A percentile compares a stretch with the other conserved stretches of the same genome.
Evolutionary conservation across 805 yeast species (phyloP).

Genomic region (Brettanomyces sp.): DNA sequence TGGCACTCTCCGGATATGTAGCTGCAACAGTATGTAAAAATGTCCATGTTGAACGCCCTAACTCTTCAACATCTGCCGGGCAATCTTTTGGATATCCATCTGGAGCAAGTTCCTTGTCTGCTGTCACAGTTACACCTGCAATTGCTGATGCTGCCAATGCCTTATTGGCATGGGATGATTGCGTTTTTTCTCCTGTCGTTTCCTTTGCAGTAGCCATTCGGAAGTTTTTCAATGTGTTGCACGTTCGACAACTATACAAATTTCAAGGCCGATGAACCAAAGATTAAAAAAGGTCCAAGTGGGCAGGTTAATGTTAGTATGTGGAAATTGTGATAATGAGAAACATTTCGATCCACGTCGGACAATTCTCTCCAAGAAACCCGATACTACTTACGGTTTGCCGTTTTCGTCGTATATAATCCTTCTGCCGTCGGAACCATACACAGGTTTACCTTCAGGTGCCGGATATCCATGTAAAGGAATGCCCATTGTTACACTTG

Average conservation of each 20-base stretch:
- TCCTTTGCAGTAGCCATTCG: constrained; percentile 40
- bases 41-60: constrained; percentile 91
- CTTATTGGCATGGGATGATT: constrained; percentile 1
- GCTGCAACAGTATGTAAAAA: constrained; percentile 87
- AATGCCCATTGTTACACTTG: constrained; percentile 1
- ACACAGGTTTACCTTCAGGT: constrained; percentile 27
- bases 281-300: neutral
- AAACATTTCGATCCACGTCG: no score
- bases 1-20: constrained; percentile 67
- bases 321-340: no score
- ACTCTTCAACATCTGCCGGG: constrained; percentile 77
- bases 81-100: constrained; percentile 37
- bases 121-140: neutral
- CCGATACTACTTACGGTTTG: constrained; percentile 61
- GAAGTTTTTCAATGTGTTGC: constrained; percentile 77
- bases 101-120: constrained; percentile 12
- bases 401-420: constrained; percentile 82
- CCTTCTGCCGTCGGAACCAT: constrained; percentile 55
- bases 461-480: neutral
- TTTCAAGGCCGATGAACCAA: neutral
- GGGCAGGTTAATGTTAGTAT: no score
- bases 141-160: constrained; percentile 1
- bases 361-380: no score
- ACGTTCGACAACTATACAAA: constrained; percentile 57
- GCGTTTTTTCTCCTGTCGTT: constrained; percentile 7